A percentile compares a stretch with the other conserved stretches of the same genome.
These are phyloP conservation scores for Populus trichocarpa DNA, from an alignment of 441 rosid species.

Conservation along the genomic window DNA sequence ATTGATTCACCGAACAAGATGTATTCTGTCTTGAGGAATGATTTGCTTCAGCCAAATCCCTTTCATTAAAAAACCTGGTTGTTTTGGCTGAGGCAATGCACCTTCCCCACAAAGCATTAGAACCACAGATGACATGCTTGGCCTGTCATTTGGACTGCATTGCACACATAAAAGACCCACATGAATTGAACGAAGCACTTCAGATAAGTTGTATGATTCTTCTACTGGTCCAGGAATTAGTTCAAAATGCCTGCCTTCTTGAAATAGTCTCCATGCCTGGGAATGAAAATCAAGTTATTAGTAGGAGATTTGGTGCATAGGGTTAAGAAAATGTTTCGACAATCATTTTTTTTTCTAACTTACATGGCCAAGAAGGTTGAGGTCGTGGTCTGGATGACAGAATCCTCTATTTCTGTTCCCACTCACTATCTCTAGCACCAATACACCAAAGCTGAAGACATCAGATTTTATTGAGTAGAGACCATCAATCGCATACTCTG, in stretches of 20 bases:
- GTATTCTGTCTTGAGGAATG: neutral
- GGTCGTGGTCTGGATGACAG: constrained; percentile 17
- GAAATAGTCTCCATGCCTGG: too few relatives aligned
- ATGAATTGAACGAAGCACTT: constrained; percentile 25
- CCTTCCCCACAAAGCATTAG: constrained; percentile 31
- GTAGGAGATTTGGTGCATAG: too few relatives aligned
- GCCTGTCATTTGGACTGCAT: constrained; percentile 29
- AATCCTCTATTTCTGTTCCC: constrained; percentile 31
- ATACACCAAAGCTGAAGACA: constrained; percentile 37
- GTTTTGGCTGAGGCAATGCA: constrained; percentile 23
- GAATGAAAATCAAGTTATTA: too few relatives aligned
- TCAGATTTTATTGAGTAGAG: constrained; percentile 36
- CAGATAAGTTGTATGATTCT: neutral
- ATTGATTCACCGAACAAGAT: constrained; percentile 13
- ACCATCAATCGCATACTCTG: constrained; percentile 36
- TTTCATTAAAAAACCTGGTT: constrained; percentile 29
- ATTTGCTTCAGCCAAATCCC: neutral
- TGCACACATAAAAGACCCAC: constrained; percentile 39
- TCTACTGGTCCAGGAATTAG: too few relatives aligned
- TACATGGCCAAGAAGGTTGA: constrained; percentile 41
- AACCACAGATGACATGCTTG: constrained; percentile 34
- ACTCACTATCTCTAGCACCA: constrained; percentile 35
- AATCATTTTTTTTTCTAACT: neutral
- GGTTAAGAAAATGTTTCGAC: too few relatives aligned
- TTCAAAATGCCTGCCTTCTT: too few relatives aligned